These are phyloP conservation scores for Talaromyces liani DNA, from an alignment of 495 filamentous ascomycete genomes.

Conservation along the genomic window DNA sequence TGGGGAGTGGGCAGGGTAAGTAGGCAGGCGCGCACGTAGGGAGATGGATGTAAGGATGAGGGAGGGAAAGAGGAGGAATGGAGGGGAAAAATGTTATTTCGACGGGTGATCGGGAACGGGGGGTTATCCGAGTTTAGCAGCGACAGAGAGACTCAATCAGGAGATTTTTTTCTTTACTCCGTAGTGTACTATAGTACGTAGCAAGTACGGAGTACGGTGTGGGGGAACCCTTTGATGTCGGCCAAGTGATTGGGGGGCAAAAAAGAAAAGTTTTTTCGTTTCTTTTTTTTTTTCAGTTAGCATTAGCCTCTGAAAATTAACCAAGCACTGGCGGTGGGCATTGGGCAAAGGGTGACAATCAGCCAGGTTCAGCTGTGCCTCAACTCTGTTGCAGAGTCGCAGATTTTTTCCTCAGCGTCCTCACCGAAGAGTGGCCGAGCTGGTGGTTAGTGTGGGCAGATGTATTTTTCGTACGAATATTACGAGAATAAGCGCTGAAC, in stretches of 20 bases:
- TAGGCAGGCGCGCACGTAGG: neutral
- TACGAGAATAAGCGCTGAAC: neutral
- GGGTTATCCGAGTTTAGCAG: slow-evolving; percentile 8
- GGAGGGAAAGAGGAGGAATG: slow-evolving; percentile 15
- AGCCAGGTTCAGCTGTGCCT: neutral
- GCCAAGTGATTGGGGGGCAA: neutral
- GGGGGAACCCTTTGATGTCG: neutral
- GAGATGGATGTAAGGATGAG: neutral
- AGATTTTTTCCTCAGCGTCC: neutral
- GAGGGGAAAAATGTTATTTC: slow-evolving; percentile 21
- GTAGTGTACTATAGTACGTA: neutral
- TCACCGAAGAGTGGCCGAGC: neutral
- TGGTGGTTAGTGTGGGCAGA: neutral
- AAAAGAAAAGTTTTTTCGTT: neutral
- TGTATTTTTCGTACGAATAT: neutral
- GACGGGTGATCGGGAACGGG: slow-evolving; percentile 16
- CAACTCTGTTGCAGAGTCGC: neutral
- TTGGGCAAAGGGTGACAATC: neutral
- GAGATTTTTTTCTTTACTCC: neutral
- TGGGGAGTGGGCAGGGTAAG: slow-evolving; percentile 5
- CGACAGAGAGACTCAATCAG: neutral
- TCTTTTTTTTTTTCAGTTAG: neutral
- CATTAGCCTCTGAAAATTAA: neutral
- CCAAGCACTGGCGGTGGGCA: neutral
- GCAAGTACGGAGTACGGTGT: neutral